Evolutionary conservation across 75 land plant species (phyloP).

Genomic region (Picea sitchensis): DNA sequence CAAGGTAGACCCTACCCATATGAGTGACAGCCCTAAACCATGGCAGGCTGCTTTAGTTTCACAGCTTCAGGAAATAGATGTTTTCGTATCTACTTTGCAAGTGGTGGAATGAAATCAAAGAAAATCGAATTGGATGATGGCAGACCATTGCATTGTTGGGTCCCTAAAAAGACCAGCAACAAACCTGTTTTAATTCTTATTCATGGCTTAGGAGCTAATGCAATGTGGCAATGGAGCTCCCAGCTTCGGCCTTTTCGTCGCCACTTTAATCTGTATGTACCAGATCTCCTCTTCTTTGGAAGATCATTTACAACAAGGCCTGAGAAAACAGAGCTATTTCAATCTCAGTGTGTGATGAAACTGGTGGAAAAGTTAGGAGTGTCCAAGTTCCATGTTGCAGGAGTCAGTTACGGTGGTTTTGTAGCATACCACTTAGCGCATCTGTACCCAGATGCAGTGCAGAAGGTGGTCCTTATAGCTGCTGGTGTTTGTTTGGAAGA

Average conservation of each 20-base stretch:
- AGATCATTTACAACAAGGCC: conserved; percentile 41
- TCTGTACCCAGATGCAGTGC: conserved; percentile 44
- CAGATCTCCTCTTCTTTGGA: conserved; percentile 77
- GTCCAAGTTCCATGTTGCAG: conserved; percentile 31
- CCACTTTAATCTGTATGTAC: conserved; percentile 55
- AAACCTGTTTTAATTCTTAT: conserved; percentile 43
- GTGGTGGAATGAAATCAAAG: conserved; percentile 42
- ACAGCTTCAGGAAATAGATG: conserved; percentile 31
- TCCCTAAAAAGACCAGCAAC: conserved; percentile 18
- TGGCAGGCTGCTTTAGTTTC: conserved; percentile 51
- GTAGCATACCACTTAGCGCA: conserved; percentile 69
- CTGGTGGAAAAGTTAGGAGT: conserved; percentile 43
- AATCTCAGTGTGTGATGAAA: conserved; percentile 56
- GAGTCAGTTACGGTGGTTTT: conserved; percentile 78
- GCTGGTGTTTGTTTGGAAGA: conserved; percentile 81
- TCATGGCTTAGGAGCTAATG: conserved; percentile 72
- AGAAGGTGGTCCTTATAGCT: conserved; percentile 61
- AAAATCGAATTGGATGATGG: conserved; percentile 42
- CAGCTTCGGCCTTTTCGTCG: conserved; percentile 29
- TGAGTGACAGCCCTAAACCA: conserved; percentile 19
- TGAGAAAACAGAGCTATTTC: conserved; percentile 54
- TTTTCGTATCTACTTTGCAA: conserved; percentile 21
- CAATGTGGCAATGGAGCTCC: conserved; percentile 62
- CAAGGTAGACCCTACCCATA: conserved; percentile 14
- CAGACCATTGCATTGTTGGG: conserved; percentile 63